Evolutionary conservation across 768 basidiomycete species (phyloP).

Genomic region (Melanogaster broomeanus): DNA sequence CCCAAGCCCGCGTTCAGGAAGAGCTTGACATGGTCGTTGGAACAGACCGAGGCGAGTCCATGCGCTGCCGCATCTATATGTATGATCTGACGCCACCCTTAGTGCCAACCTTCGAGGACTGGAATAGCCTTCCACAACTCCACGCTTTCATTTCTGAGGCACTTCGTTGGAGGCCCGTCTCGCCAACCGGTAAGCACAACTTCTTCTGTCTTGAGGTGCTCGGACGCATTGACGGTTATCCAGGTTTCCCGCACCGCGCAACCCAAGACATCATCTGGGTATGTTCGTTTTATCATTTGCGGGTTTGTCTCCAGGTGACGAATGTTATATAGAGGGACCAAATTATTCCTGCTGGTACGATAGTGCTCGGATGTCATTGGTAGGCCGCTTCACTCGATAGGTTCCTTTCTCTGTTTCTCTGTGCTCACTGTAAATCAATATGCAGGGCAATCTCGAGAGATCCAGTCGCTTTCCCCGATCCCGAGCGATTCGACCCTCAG

Average conservation of each 20-base stretch:
- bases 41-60: slow-evolving; percentile 26
- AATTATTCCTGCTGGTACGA: slow-evolving; percentile 24
- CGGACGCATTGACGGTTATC: not conserved
- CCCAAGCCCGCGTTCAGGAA: slow-evolving; percentile 49
- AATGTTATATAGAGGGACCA: slow-evolving; percentile 16
- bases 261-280: slow-evolving; percentile 68
- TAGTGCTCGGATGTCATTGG: slow-evolving; percentile 22
- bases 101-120: slow-evolving; percentile 42
- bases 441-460: slow-evolving; percentile 52
- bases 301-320: not conserved
- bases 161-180: slow-evolving; percentile 40
- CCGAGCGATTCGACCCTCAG: slow-evolving; percentile 52
- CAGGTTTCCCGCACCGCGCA: slow-evolving; percentile 59
- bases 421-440: too few species aligned
- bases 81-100: not conserved
- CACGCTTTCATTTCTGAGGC: slow-evolving; percentile 38
- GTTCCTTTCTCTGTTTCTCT: too few species aligned
- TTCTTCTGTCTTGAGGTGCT: not conserved
- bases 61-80: not conserved
- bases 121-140: slow-evolving; percentile 34
- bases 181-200: slow-evolving; percentile 22
- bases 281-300: not conserved
- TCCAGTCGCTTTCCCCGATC: slow-evolving; percentile 48
- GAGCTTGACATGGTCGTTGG: slow-evolving; percentile 57
- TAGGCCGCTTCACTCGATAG: slow-evolving; percentile 7